Evolutionary conservation across 1,139 yeast species (phyloP), one percentile per base, ranked within the genome.

Genomic region (Saccharomyces hybrid): DNA sequence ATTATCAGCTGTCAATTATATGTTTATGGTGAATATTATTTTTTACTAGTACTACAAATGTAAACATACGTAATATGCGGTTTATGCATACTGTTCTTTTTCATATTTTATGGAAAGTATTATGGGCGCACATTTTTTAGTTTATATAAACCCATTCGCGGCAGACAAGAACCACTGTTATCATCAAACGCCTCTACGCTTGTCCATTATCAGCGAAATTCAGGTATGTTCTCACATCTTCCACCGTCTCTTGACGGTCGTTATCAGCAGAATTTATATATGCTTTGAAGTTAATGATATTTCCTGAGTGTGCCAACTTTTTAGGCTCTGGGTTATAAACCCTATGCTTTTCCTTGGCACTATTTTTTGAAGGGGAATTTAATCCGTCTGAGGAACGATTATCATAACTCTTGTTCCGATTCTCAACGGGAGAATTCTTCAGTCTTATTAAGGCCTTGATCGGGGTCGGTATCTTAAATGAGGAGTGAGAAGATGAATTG

Each of bases 391-490:
- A 5, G 5, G 14, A 38, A 13, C 25, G 5, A 2, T 19, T 25
- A 16, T 6, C 13, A 25, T 25, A 5, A 5, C 14, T 7, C 5
- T n/a, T 23, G 31, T 25, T 42, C 19, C 19, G 23, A 31, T 19
- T 11, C 2, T 55, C 54, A 5, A 55, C 55, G 13, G 65, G 64
- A 3, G 64, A 56, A 29, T 52, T 55, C 27, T 56, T 57, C 7
- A 62, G 56, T 27, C 62, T 54, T 38, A 62, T 62, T 9, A 62
- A 49, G 46, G 60, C 60, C 44, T 60, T 61, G 27, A 62, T 60
- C 8, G 65, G 65, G 3, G 65, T 60, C 5, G 60, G 59, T n/a
- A 62, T 51, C 11, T 56, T 57, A 19, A 60, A 54, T 2, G 64
- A 58, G 2, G 62, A 59, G 32, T 19, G 23, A 47, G 61, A 56